phyloP scores from a whole-genome alignment of 176 grass and related monocot species.

The Oryza glaberrima region DNA sequence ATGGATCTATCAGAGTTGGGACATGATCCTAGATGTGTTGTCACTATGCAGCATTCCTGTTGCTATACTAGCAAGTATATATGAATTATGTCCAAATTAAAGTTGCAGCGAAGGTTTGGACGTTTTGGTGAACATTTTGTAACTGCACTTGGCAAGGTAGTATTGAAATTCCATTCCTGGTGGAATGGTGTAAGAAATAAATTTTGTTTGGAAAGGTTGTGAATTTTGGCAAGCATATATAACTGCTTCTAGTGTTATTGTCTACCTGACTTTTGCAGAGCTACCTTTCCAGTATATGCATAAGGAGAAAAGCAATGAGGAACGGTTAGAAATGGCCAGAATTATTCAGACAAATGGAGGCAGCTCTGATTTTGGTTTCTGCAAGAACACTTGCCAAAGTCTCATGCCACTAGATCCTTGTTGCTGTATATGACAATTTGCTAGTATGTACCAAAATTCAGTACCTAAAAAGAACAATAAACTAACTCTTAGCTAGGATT shows the following conservation, averaged over 20 bases:
- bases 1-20: conserved; percentile 33
- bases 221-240: not conserved
- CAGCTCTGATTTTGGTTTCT: conserved; percentile 29
- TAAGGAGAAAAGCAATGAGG: conserved; percentile 14
- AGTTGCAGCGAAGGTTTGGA: not conserved
- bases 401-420: conserved; percentile 26
- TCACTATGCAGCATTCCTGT: not conserved
- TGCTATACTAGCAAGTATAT: not conserved
- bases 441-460: not conserved
- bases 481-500: not conserved
- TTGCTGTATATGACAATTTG: not conserved
- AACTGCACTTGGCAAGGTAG: not conserved
- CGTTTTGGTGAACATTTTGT: conserved; percentile 9
- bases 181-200: not conserved
- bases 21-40: conserved; percentile 10
- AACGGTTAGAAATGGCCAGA: conserved; percentile 32
- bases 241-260: not conserved
- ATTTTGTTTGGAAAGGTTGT: not conserved
- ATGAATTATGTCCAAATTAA: not conserved
- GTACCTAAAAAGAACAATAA: not conserved
- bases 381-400: conserved; percentile 25
- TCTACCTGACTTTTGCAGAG: conserved; percentile 10
- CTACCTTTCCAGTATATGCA: conserved; percentile 26
- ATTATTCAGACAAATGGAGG: conserved; percentile 38
- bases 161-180: not conserved